Evolutionary conservation across 225 moss, liverwort and hornwort genomes (phyloP), one percentile per base, ranked within the genome.

Genomic region (Pseudoscleropodium purum): DNA sequence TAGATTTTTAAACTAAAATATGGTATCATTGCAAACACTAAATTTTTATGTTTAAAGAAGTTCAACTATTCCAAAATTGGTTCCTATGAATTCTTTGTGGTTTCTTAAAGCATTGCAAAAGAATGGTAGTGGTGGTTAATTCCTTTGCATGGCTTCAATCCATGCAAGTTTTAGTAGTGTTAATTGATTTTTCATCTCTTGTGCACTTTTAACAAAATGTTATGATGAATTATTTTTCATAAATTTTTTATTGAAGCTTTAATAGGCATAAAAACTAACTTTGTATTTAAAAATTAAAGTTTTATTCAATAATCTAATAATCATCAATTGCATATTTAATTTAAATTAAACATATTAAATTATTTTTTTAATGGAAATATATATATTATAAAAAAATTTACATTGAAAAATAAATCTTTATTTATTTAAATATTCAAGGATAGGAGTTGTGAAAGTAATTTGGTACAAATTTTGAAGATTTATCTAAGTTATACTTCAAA

Each of bases 41-140:
- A 43, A 13, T 31, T 27, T 6, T 31, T 41, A 2, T 14, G 3
- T 39, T 60, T 30, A 6, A 31, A 31, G 14, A 30, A 0, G 14
- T 30, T 1, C 6, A 60, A 60, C 9, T 81, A 41, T 39, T 41
- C 2, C 2, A 31, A 41, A 61, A 19, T 29, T 60, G 4, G 2
- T 13, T 81, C 6, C 5, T 41, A 1, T 18, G 0, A 81, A 27
- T 41, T 81, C 2, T 7, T 80, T 29, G 4, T 78, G 5, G 8
- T 52, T 52, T 25, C 25, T 3, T 8, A 4, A 56, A 25, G 10
- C 37, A 37, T 37, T 56, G 26, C 78, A 37, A 54, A 37, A 3
- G 56, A 25, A n/a, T 15, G 0, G 10, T 56, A 6, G 26, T 0
- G 0, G 0, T 37, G 6, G 10, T 25, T 37, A 59, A 80, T 41